These are phyloP conservation scores for Crepidotus variabilis DNA, from an alignment of 768 basidiomycete genomes.

Conservation along the genomic window DNA sequence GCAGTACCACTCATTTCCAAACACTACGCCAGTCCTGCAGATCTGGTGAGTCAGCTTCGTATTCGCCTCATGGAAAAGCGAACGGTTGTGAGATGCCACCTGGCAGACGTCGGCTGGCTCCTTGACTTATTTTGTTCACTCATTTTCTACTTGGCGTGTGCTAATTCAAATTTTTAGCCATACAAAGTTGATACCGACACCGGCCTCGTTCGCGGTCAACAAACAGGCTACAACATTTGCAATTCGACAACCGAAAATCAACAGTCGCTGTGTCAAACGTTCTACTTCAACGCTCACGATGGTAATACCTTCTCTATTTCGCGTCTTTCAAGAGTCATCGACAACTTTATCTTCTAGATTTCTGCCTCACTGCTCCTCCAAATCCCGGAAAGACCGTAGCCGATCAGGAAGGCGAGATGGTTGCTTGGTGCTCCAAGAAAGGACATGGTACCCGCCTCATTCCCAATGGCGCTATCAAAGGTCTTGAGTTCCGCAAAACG, in stretches of 20 bases:
- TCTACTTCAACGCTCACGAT: constrained; percentile 46
- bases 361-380: constrained; percentile 62
- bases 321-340: background rate
- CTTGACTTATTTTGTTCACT: no score
- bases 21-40: background rate
- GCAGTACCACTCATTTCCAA: background rate
- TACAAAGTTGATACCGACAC: constrained; percentile 12
- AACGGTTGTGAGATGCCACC: no score
- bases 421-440: constrained; percentile 70
- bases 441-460: constrained; percentile 68
- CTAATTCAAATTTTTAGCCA: constrained; percentile 1
- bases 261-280: constrained; percentile 58
- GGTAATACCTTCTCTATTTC: constrained; percentile 20
- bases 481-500: constrained; percentile 60
- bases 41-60: background rate
- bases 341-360: constrained; percentile 40
- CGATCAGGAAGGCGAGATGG: constrained; percentile 62
- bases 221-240: constrained; percentile 63
- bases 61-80: background rate
- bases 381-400: constrained; percentile 51
- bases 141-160: no score
- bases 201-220: constrained; percentile 33
- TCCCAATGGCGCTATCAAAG: constrained; percentile 53
- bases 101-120: no score
- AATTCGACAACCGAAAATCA: constrained; percentile 63